Conservation (phyloP, 805 yeast species). For the Metschnikowia santaceciliae region DNA sequence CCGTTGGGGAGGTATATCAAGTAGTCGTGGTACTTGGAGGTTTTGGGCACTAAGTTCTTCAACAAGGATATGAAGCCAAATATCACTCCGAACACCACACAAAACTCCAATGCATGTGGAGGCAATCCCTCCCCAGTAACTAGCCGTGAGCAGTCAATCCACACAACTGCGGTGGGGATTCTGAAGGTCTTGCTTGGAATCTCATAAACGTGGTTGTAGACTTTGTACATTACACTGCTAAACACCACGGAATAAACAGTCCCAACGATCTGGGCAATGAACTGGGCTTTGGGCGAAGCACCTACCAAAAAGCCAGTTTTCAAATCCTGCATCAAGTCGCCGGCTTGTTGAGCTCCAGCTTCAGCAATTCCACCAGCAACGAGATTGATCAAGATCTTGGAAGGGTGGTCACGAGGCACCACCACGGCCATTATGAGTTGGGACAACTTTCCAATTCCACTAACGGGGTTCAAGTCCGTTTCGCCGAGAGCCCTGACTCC, state of each 20-base stretch:
- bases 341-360: slow-evolving; percentile 99
- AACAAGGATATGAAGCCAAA: slow-evolving; percentile 69
- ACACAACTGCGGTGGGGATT: slow-evolving; percentile 91
- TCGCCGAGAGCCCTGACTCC: slow-evolving; percentile 96
- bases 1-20: slow-evolving; percentile 79
- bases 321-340: slow-evolving; percentile 95
- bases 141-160: slow-evolving; percentile 94
- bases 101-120: slow-evolving; percentile 60
- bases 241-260: slow-evolving; percentile 78
- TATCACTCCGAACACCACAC: slow-evolving; percentile 57
- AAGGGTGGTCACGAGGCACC: slow-evolving; percentile 70
- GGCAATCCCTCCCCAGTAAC: slow-evolving; percentile 93
- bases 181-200: slow-evolving; percentile 81
- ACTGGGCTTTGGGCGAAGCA: slow-evolving; percentile 91
- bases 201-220: slow-evolving; percentile 76
- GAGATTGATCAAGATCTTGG: slow-evolving; percentile 76
- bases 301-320: slow-evolving; percentile 91
- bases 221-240: slow-evolving; percentile 76
- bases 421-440: slow-evolving; percentile 83
- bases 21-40: slow-evolving; percentile 35
- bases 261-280: slow-evolving; percentile 84
- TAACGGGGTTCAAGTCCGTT: slow-evolving; percentile 93
- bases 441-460: slow-evolving; percentile 93
- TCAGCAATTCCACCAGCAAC: slow-evolving; percentile 97
- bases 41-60: slow-evolving; percentile 51